These are phyloP conservation scores for Croton setiger DNA, from an alignment of 441 rosid species.

Conservation along the genomic window DNA sequence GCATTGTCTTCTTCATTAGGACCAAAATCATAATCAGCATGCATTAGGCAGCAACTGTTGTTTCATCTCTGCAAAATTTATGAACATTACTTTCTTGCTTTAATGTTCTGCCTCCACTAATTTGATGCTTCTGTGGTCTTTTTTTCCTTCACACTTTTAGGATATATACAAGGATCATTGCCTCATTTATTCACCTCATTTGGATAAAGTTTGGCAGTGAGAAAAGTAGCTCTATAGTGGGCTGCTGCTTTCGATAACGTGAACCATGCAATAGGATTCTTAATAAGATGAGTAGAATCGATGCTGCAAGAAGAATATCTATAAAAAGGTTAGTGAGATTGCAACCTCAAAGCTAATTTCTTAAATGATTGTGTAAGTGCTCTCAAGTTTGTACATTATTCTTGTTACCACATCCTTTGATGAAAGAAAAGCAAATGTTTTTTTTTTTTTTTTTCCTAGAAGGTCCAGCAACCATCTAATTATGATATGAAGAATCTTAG, in stretches of 20 bases:
- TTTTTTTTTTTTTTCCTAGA: conserved; percentile 21
- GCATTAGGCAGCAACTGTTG: conserved; percentile 13
- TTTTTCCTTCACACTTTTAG: conserved; percentile 14
- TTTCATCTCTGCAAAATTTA: conserved; percentile 6
- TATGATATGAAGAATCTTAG: conserved; percentile 23
- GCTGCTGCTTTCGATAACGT: conserved; percentile 26
- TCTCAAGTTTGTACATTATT: conserved; percentile 37
- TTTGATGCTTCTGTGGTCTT: conserved; percentile 12
- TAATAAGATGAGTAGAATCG: conserved; percentile 40
- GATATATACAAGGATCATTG: conserved; percentile 27
- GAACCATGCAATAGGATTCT: conserved; percentile 31
- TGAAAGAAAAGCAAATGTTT: conserved; percentile 12
- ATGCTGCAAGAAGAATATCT: conserved; percentile 45
- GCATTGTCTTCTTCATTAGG: neutral
- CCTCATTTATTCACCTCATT: conserved; percentile 22
- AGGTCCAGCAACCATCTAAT: conserved; percentile 22
- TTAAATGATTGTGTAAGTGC: conserved; percentile 48
- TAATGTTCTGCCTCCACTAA: conserved; percentile 12
- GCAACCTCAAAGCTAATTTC: conserved; percentile 34
- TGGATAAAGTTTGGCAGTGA: conserved; percentile 32
- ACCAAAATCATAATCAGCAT: neutral
- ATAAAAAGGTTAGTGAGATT: conserved; percentile 29
- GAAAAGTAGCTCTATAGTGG: conserved; percentile 27
- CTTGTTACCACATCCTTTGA: conserved; percentile 28
- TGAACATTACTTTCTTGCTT: conserved; percentile 10